These are phyloP conservation scores for Curvularia spicifera DNA, from an alignment of 2,329 filamentous ascomycete species.

Conservation along the genomic window DNA sequence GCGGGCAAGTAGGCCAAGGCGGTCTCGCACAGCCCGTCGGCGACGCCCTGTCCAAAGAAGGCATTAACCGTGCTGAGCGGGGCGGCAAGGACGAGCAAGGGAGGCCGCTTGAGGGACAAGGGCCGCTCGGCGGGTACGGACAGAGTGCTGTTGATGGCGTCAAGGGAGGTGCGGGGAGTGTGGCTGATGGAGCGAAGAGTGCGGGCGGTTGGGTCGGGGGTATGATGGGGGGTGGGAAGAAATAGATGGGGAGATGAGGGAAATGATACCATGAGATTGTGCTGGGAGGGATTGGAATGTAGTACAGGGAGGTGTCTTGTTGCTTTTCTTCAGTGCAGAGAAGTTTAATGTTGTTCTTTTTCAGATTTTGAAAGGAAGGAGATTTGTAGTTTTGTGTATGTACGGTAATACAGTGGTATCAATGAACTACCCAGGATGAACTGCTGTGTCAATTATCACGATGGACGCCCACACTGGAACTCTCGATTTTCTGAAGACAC, in stretches of 20 bases:
- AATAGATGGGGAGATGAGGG: constrained; percentile 9
- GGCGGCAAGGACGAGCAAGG: constrained; percentile 68
- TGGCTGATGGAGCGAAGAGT: constrained; percentile 35
- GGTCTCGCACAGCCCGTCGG: constrained; percentile 70
- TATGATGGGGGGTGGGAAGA: constrained; percentile 31
- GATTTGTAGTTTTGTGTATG: neutral
- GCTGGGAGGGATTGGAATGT: too few species aligned
- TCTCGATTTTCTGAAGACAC: neutral
- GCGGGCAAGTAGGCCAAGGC: constrained; percentile 70
- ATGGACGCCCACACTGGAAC: too few species aligned
- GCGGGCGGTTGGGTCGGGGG: constrained; percentile 37
- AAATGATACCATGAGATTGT: constrained; percentile 7
- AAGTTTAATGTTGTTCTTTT: neutral
- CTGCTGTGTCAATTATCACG: neutral
- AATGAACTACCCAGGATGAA: neutral
- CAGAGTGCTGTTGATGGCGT: constrained; percentile 41
- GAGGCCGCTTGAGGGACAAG: constrained; percentile 50
- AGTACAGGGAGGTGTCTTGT: neutral
- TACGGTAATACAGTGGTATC: neutral
- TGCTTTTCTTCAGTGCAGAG: neutral
- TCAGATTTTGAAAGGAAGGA: neutral
- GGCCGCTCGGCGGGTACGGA: constrained; percentile 41
- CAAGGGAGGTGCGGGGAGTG: constrained; percentile 35
- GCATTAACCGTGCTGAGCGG: constrained; percentile 69
- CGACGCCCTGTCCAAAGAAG: constrained; percentile 68